phyloP scores from a whole-genome alignment of 73 alveolate genomes.

The Symbiodinium pilosum region DNA sequence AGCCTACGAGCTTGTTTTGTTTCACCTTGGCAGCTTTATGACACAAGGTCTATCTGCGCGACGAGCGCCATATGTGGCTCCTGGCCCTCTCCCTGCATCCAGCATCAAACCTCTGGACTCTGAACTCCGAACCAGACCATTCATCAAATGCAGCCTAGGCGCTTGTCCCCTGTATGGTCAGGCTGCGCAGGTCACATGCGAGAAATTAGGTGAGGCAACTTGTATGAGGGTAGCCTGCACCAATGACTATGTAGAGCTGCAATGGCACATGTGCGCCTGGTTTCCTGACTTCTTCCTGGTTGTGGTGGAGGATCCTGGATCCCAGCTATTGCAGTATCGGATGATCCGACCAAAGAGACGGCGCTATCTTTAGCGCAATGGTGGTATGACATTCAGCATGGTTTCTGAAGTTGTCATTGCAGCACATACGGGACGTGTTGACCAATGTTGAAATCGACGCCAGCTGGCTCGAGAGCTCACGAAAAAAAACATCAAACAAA shows the following conservation, averaged over 20 bases:
- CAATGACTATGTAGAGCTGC: too few species aligned
- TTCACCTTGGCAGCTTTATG: conserved; percentile 1
- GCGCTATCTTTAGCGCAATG: too few species aligned
- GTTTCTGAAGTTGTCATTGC: too few species aligned
- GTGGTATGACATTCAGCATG: too few species aligned
- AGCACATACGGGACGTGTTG: too few species aligned
- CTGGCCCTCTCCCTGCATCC: too few species aligned
- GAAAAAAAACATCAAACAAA: too few species aligned
- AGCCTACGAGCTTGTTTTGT: background rate
- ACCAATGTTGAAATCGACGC: too few species aligned
- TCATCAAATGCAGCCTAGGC: background rate
- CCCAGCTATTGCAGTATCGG: background rate
- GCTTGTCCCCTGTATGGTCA: background rate
- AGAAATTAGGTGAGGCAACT: background rate
- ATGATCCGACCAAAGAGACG: background rate
- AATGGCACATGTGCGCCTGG: background rate
- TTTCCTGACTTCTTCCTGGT: conserved; percentile 6
- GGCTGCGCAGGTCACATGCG: background rate
- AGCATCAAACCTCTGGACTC: background rate
- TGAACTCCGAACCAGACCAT: background rate
- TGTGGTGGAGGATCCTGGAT: background rate
- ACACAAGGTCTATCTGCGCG: too few species aligned
- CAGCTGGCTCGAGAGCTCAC: too few species aligned
- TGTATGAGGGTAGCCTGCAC: background rate
- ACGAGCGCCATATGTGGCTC: too few species aligned